Evolutionary conservation across 1,139 yeast species (phyloP).

Genomic region (Scheffersomyces segobiensis): DNA sequence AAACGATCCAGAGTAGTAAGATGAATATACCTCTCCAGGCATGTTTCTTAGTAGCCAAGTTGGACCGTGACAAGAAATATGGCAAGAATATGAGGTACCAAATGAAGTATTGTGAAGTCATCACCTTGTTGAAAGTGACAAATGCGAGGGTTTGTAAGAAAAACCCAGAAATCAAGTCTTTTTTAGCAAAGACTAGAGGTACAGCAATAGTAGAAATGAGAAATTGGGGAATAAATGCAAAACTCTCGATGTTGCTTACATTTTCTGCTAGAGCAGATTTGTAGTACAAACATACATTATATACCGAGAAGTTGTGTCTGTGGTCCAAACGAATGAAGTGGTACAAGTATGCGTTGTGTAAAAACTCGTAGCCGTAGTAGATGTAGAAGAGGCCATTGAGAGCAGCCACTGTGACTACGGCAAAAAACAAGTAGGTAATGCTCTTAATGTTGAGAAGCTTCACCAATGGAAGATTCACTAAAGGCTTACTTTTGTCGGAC

Average conservation of each 20-base stretch:
- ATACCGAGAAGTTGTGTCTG: slow-evolving; percentile 90
- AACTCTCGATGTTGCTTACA: slow-evolving; percentile 32
- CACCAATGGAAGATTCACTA: slow-evolving; percentile 28
- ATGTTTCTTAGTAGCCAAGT: slow-evolving; percentile 24
- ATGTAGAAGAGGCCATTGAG: slow-evolving; percentile 62
- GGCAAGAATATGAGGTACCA: slow-evolving; percentile 91
- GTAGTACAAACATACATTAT: slow-evolving; percentile 74
- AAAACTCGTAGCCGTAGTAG: slow-evolving; percentile 71
- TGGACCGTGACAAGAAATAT: slow-evolving; percentile 55
- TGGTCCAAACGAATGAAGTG: slow-evolving; percentile 86
- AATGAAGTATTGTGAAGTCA: slow-evolving; percentile 90
- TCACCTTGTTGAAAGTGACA: slow-evolving; percentile 89
- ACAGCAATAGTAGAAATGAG: slow-evolving; percentile 56
- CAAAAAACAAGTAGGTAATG: slow-evolving; percentile 41
- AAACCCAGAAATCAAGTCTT: slow-evolving; percentile 60
- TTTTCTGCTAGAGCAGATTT: slow-evolving; percentile 42
- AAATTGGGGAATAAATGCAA: slow-evolving; percentile 85
- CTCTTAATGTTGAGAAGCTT: slow-evolving; percentile 46
- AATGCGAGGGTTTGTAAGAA: slow-evolving; percentile 90
- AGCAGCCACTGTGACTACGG: slow-evolving; percentile 42
- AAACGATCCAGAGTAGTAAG: slow-evolving; percentile 58
- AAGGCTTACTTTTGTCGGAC: slow-evolving; percentile 19
- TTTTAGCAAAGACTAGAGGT: slow-evolving; percentile 58
- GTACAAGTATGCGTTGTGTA: slow-evolving; percentile 79
- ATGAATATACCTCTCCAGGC: slow-evolving; percentile 36